Base-by-base conservation (phyloP, 768 basidiomycete species). In the Amanita inopinata region DNA sequence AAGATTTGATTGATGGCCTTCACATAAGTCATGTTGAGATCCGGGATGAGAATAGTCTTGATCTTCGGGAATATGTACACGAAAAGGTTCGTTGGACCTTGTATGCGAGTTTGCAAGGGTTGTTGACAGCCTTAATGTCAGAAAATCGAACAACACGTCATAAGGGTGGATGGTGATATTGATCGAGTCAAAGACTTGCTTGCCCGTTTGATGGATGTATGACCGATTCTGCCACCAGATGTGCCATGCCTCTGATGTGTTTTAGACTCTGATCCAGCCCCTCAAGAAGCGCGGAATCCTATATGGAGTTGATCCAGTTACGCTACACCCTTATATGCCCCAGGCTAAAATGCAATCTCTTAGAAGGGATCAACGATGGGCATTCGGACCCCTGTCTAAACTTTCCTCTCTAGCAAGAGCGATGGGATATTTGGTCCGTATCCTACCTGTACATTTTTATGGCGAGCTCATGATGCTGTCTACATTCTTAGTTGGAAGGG, bases 21-120 rank as follows among this genome's bases (percentile, higher is more conserved):
- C 96, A 98, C 54, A 92, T 99, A 43, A 91, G 91, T 51, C 78
- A 80, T 45, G 93, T 99, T 45, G 94, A 98, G 56, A 88, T 98
- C 49, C 76, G 96, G 39, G 80, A 94, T 54, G 96, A 97, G 55
- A 71, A 80, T 44, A 91, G 90, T 53, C 61, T 92, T 18, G 96
- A 98, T 62, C 68, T 98, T 25, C 74, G 75, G 49, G 72, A 73
- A 25, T 99, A 94, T 55, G 74, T 94, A 51, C 82, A 91, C 55
- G 76, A 86, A 50, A 99, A 98, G 73, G 89, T 81, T 97, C 72
- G 88, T 79, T 57, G 32, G 4, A 10, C 23, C 11, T 22, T 10
- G n/a, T 1, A 7, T 7, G 19, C 15, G 4, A 33, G 22, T 28
- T 17, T 9, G 4, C 11, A 38, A 5, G 45, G 15, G 17, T 31